These are phyloP conservation scores for Cyberlindnera lachancei DNA, from an alignment of 805 yeast genomes.

Conservation along the genomic window DNA sequence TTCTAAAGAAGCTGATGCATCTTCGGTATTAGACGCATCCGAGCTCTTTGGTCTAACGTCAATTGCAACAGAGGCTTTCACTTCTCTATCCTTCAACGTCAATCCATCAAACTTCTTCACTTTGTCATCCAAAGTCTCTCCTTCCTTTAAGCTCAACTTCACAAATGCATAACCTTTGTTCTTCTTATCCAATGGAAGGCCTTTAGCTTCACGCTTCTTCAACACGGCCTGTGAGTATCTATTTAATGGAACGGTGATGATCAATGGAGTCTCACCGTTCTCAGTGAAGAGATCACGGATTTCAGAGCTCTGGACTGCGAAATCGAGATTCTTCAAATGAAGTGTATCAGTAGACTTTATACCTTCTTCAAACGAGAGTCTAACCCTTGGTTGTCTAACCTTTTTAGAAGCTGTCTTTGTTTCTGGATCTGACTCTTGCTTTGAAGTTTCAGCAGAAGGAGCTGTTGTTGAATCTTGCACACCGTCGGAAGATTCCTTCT, in stretches of 20 bases:
- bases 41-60: constrained; percentile 37
- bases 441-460: too few species aligned
- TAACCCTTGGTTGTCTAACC: constrained; percentile 19
- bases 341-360: constrained; percentile 42
- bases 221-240: constrained; percentile 37
- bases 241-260: constrained; percentile 54
- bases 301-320: constrained; percentile 48
- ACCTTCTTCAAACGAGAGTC: constrained; percentile 29
- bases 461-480: too few species aligned
- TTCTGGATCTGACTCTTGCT: too few species aligned
- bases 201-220: constrained; percentile 36
- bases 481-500: neutral
- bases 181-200: constrained; percentile 39
- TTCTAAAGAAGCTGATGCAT: constrained; percentile 21
- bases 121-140: constrained; percentile 51
- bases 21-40: too few species aligned
- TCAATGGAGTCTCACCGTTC: constrained; percentile 39
- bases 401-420: constrained; percentile 3
- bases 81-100: constrained; percentile 54
- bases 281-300: constrained; percentile 42
- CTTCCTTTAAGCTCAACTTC: constrained; percentile 30
- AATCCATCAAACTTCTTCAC: constrained; percentile 62
- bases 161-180: constrained; percentile 61
- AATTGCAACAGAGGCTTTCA: constrained; percentile 68
- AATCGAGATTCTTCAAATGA: constrained; percentile 56